phyloP scores from a whole-genome alignment of 2,329 filamentous ascomycete genomes.

The Stachybotrys chartarum region DNA sequence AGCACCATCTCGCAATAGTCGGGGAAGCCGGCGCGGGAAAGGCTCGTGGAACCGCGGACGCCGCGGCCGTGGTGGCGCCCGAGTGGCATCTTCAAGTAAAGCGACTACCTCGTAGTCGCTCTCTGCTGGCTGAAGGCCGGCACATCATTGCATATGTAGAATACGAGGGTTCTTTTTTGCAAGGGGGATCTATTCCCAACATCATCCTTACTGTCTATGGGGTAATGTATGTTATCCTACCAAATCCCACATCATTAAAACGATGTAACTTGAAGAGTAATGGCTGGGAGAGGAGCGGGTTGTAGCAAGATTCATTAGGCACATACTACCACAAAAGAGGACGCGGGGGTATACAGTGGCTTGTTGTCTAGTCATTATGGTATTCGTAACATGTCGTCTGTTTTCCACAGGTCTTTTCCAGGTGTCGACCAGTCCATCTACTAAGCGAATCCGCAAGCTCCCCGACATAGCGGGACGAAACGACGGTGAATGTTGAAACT shows the following conservation, averaged over 20 bases:
- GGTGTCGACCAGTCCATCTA: not conserved
- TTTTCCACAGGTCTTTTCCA: not conserved
- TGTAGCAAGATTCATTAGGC: too few species aligned
- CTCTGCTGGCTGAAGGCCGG: not conserved
- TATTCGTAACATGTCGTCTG: not conserved
- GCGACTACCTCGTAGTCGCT: not conserved
- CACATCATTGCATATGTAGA: too few species aligned
- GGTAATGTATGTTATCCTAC: too few species aligned
- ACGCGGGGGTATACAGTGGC: not conserved
- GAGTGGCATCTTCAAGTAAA: not conserved
- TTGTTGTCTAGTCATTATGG: not conserved
- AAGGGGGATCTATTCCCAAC: too few species aligned
- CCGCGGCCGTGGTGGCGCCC: conserved; percentile 13
- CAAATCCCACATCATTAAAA: too few species aligned
- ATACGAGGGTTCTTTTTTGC: too few species aligned
- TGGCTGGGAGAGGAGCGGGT: too few species aligned
- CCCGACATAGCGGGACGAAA: not conserved
- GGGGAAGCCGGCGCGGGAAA: conserved; percentile 18
- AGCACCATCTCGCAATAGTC: conserved; percentile 7
- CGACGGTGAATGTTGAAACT: too few species aligned
- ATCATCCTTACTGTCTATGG: too few species aligned
- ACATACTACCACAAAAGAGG: too few species aligned
- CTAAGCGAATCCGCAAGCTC: not conserved
- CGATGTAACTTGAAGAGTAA: too few species aligned
- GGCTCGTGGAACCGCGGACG: conserved; percentile 17